A percentile compares a stretch with the other conserved stretches of the same genome.
phyloP scores from a whole-genome alignment of 352 stramenopile species.

The Globisporangium acanthophoron region DNA sequence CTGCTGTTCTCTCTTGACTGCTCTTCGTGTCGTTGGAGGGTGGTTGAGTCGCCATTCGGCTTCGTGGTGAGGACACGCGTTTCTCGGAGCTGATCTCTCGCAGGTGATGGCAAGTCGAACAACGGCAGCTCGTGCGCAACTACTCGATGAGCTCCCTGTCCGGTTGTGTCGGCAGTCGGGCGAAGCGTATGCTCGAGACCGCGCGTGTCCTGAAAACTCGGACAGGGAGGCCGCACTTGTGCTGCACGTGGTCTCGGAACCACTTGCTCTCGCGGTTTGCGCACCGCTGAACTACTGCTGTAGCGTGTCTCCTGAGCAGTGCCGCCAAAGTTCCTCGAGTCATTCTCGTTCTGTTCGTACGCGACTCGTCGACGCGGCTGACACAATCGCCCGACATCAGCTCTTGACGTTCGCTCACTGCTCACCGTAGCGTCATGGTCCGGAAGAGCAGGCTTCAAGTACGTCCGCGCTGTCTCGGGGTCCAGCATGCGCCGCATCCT shows the following conservation, averaged over 20 bases:
- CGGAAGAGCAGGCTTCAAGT: conserved; percentile 7
- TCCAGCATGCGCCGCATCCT: conserved; percentile 34
- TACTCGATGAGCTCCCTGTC: neutral
- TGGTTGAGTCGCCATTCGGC: neutral
- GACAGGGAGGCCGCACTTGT: neutral
- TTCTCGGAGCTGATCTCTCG: neutral
- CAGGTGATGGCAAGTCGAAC: conserved; percentile 1
- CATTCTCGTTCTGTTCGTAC: conserved; percentile 2
- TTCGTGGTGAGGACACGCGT: neutral
- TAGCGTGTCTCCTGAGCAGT: neutral
- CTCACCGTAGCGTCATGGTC: neutral
- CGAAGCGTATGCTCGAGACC: neutral
- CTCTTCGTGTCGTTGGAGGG: neutral
- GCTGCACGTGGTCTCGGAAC: neutral
- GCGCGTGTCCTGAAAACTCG: neutral
- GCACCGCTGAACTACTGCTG: neutral
- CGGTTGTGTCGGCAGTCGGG: neutral
- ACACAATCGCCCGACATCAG: neutral
- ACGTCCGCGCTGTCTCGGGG: conserved; percentile 17
- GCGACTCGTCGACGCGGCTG: neutral
- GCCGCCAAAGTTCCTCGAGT: neutral
- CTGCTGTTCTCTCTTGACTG: neutral
- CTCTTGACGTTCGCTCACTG: neutral
- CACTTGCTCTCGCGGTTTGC: neutral
- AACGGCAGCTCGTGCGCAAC: neutral